phyloP scores from a whole-genome alignment of 164 flowering plant species.

The Vitis labrusca region DNA sequence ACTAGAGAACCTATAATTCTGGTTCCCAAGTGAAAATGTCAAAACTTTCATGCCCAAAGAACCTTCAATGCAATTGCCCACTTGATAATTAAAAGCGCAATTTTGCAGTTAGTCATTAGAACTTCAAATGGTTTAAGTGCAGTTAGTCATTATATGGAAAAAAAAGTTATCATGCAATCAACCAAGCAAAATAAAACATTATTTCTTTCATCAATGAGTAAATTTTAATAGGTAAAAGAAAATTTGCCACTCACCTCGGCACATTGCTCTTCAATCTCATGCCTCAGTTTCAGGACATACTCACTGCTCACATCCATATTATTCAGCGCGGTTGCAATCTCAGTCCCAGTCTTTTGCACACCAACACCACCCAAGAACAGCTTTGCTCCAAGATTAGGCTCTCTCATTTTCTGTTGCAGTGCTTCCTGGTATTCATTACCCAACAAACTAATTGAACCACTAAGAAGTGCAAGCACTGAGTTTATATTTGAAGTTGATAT shows the following conservation, averaged over 20 bases:
- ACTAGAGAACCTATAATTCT: too few species aligned
- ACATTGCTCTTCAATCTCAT: slow-evolving; percentile 90
- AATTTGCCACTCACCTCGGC: slow-evolving; percentile 54
- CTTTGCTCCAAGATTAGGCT: slow-evolving; percentile 79
- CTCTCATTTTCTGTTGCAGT: slow-evolving; percentile 81
- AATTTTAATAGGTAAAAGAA: slow-evolving; percentile 1
- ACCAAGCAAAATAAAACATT: too few species aligned
- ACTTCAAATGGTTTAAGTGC: too few species aligned
- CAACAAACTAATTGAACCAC: slow-evolving; percentile 73
- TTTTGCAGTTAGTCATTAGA: too few species aligned
- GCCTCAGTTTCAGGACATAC: slow-evolving; percentile 78
- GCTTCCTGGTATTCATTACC: slow-evolving; percentile 89
- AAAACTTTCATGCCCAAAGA: too few species aligned
- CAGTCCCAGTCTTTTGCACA: slow-evolving; percentile 83
- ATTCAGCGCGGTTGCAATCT: slow-evolving; percentile 86
- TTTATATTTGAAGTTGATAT: slow-evolving; percentile 88
- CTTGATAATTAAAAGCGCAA: too few species aligned
- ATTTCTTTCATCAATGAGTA: too few species aligned
- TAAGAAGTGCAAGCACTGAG: slow-evolving; percentile 76
- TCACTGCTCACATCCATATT: slow-evolving; percentile 92
- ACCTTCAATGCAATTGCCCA: too few species aligned
- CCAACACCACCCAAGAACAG: slow-evolving; percentile 87
- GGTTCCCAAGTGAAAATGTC: too few species aligned
- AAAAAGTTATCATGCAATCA: too few species aligned
- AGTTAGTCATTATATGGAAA: too few species aligned